Evolutionary conservation across 768 basidiomycete genomes (phyloP), one percentile per base, ranked within the genome.

Genomic region (Thelephora ganbajun): DNA sequence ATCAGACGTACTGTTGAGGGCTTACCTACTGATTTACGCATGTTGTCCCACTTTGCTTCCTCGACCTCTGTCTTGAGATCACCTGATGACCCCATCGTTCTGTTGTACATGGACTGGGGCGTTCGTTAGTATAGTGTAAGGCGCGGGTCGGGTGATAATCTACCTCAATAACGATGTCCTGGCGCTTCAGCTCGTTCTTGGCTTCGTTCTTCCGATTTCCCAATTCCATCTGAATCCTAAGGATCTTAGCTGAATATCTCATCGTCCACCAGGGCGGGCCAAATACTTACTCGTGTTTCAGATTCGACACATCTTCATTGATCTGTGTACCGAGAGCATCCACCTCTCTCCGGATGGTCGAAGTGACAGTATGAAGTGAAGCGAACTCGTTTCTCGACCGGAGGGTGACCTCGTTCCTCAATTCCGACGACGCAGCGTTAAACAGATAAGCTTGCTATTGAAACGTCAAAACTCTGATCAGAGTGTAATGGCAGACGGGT

Each of bases 211-310:
- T 97, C 49, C 94, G 74, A 52, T 80, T 91, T 57, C 94, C 90
- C 50, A 97, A 71, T 48, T 99, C 96, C 80, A 98, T 91, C 63
- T 97, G 92, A 45, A 93, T 88, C 58, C 92, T 96, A 50, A 33
- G 47, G 37, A n/a, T 39, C 45, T 12, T 23, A 13, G n/a, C 37
- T 35, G 45, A 50, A 41, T 5, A 37, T 23, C 35, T 45, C 35
- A 39, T 46, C 36, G n/a, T 33, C 50, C 35, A 39, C 7, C 22
- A 19, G 19, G 19, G 9, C 36, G 14, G 2, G 18, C 3, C 33
- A 13, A 14, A 36, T 9, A 76, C 83, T 48, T 54, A 94, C 92
- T 98, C 93, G 58, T 97, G 93, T 63, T 87, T 91, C 55, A 99
- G 69, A 41, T 76, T 83, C 13, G 75, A 79, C 19, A 98, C 66